A percentile compares a stretch with the other conserved stretches of the same genome.
Evolutionary conservation across 2,329 filamentous ascomycete genomes (phyloP).

Genomic region (Rhynchosporium agropyri): DNA sequence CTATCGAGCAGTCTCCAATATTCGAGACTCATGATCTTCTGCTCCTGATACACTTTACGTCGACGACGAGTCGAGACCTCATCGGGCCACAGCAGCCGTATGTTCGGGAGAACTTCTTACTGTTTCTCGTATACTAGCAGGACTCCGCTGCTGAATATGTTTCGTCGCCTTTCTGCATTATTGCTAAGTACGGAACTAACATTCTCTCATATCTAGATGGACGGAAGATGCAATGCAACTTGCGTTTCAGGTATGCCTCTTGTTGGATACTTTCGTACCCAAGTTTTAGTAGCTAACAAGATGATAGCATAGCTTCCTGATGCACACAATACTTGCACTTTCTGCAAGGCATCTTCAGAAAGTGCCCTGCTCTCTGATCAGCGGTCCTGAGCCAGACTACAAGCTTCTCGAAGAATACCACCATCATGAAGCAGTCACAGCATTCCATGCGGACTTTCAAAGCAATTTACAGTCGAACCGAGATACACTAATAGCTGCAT

Average conservation of each 20-base stretch:
- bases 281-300: not conserved
- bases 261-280: not conserved
- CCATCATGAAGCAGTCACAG: slow-evolving; percentile 26
- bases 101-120: not conserved
- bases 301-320: slow-evolving; percentile 27
- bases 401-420: slow-evolving; percentile 24
- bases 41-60: slow-evolving; percentile 23
- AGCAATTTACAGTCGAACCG: slow-evolving; percentile 20
- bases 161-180: not conserved
- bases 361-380: slow-evolving; percentile 8
- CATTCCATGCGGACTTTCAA: slow-evolving; percentile 24
- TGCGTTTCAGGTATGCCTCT: slow-evolving; percentile 25
- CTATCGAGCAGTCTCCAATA: slow-evolving; percentile 17
- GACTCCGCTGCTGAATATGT: not conserved
- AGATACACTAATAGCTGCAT: slow-evolving; percentile 29
- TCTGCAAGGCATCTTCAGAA: slow-evolving; percentile 25
- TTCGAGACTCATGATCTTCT: slow-evolving; percentile 22
- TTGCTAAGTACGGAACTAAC: not conserved
- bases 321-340: slow-evolving; percentile 30
- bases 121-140: not conserved
- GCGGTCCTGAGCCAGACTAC: slow-evolving; percentile 17
- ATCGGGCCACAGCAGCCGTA: slow-evolving; percentile 14
- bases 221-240: slow-evolving; percentile 27
- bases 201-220: slow-evolving; percentile 16
- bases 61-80: slow-evolving; percentile 18